Evolutionary conservation across 176 grass and related monocot genomes (phyloP), one percentile per base, ranked within the genome.

Genomic region (Hordeum marinum): DNA sequence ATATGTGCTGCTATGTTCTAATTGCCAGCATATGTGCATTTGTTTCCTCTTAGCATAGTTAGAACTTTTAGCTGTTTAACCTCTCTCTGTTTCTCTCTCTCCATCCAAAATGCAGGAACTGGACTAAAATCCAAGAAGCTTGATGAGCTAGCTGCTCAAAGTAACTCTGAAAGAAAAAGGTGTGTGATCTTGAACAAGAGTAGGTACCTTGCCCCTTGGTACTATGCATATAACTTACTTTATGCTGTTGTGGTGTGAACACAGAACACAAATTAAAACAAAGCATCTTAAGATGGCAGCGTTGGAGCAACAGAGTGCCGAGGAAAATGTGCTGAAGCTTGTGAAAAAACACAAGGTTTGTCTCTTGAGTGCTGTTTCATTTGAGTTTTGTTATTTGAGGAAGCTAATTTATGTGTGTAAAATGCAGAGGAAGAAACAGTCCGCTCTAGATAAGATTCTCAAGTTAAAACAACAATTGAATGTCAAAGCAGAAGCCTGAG

Each of bases 251-350:
- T 41, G 35, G 15, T 48, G 34, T 13, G 3, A 70, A 29, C 67
- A 43, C 68, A 92, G 80, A 89, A 89, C 62, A 70, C 10, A 70
- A 12, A 43, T 87, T 9, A 92, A 89, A 78, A 81, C 85, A 80
- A 83, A 70, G 62, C 80, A 84, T 12, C 90, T 89, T 80, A 25
- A 89, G 68, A 55, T 92, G 83, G 87, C 84, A 48, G 75, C 71
- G 18, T 67, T 86, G 75, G 90, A 89, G 76, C 90, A 92, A 66
- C 68, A 87, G 68, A 92, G 86, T 62, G 84, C 84, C 36, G 87
- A 92, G 73, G 90, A 92, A 70, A 89, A 89, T 63, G 87, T 84
- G 25, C 68, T 84, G 24, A 86, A 34, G 67, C 84, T 92, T 67
- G 83, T 89, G 43, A 87, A 87, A 80, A 70, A 84, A 36, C 90